Evolutionary conservation across 371 early-diverging fungal species (phyloP).

Genomic region (Zancudomyces culisetae): DNA sequence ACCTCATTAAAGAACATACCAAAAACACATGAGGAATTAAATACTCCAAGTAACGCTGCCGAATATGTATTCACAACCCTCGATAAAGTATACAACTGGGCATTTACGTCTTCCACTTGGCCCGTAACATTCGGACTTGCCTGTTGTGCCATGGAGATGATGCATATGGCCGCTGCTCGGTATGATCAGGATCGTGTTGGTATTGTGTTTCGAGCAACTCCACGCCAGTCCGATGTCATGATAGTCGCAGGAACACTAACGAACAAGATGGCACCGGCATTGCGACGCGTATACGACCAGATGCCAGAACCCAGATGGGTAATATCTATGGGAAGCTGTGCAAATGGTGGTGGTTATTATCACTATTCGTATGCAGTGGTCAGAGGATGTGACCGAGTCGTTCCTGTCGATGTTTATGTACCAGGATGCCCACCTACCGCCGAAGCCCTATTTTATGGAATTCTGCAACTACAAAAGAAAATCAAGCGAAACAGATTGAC

Average conservation of each 20-base stretch:
- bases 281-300: conserved; percentile 91
- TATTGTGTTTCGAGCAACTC: conserved; percentile 93
- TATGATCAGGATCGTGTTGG: conserved; percentile 97
- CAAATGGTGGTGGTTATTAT: conserved; percentile 97
- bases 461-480: conserved; percentile 94
- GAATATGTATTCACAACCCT: conserved; percentile 53
- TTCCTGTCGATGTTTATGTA: conserved; percentile 92
- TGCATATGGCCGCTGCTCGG: conserved; percentile 94
- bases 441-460: conserved; percentile 89
- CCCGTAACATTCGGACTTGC: conserved; percentile 97
- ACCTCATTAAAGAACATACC: too few species aligned
- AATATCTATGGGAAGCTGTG: conserved; percentile 95
- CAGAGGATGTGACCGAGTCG: conserved; percentile 89
- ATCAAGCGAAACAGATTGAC: conserved; percentile 53
- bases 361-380: conserved; percentile 95
- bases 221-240: conserved; percentile 96
- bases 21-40: conserved; percentile 22
- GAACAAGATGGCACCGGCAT: conserved; percentile 97
- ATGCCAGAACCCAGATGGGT: conserved; percentile 93
- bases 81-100: conserved; percentile 86
- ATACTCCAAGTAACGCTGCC: conserved; percentile 20
- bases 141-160: conserved; percentile 95
- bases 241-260: conserved; percentile 95
- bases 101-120: conserved; percentile 85
- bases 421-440: conserved; percentile 97